Conservation (phyloP, 768 basidiomycete genomes). For the Tricholoma furcatifolium region DNA sequence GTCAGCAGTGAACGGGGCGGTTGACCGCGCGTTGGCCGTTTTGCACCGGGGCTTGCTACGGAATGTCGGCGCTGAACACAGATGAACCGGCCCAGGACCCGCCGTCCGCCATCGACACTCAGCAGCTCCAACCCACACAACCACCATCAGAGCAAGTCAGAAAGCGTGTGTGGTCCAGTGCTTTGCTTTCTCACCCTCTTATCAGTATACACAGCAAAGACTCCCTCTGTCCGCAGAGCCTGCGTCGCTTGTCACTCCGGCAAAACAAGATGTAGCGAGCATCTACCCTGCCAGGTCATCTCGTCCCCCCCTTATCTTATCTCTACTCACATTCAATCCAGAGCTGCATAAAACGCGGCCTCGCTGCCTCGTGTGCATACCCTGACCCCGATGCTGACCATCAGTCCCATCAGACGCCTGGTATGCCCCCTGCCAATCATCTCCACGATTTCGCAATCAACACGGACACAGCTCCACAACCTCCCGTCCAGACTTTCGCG, state of each 20-base stretch:
- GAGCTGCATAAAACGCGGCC: slow-evolving; percentile 82
- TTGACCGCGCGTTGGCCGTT: slow-evolving; percentile 1
- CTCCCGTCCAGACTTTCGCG: slow-evolving; percentile 36
- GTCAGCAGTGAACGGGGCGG: slow-evolving; percentile 21
- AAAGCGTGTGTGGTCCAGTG: slow-evolving; percentile 53
- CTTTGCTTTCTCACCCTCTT: slow-evolving; percentile 16
- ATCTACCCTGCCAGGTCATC: slow-evolving; percentile 73
- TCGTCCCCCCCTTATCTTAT: slow-evolving; percentile 1
- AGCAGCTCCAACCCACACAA: slow-evolving; percentile 48
- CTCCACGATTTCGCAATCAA: slow-evolving; percentile 14
- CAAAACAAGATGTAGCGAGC: slow-evolving; percentile 82
- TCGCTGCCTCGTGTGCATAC: slow-evolving; percentile 69
- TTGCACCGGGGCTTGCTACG: slow-evolving; percentile 22
- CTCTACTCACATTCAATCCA: slow-evolving; percentile 25
- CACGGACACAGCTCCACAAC: slow-evolving; percentile 19
- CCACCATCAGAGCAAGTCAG: slow-evolving; percentile 38
- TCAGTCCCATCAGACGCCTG: slow-evolving; percentile 38
- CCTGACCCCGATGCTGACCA: slow-evolving; percentile 72
- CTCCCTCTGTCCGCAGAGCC: slow-evolving; percentile 77
- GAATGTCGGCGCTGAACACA: slow-evolving; percentile 76
- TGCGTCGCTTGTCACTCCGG: slow-evolving; percentile 81
- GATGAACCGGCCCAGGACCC: slow-evolving; percentile 60
- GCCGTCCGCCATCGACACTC: slow-evolving; percentile 56
- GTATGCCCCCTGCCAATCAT: slow-evolving; percentile 24
- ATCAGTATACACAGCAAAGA: slow-evolving; percentile 62